A percentile compares a stretch with the other conserved stretches of the same genome.
These are phyloP conservation scores for Sclerotinia minor DNA, from an alignment of 2,329 filamentous ascomycete species.

Conservation along the genomic window DNA sequence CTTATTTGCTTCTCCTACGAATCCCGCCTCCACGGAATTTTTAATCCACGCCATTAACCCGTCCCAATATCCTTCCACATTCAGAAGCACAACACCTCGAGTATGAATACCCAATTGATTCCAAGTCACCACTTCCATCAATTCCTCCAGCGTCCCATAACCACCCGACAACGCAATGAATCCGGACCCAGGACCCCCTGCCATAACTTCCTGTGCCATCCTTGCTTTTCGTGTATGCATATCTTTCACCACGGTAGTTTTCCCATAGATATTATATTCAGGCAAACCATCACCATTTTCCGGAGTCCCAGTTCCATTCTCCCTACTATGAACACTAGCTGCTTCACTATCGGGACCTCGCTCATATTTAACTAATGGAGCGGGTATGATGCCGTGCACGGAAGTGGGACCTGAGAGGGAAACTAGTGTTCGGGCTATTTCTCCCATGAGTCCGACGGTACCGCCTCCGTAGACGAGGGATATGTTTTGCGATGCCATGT, in stretches of 20 bases:
- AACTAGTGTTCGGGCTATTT: constrained; percentile 83
- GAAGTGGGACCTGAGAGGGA: constrained; percentile 74
- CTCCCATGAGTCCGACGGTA: constrained; percentile 93
- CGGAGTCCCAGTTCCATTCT: constrained; percentile 28
- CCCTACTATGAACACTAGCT: constrained; percentile 14
- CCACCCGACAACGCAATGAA: constrained; percentile 89
- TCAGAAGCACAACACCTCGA: constrained; percentile 76
- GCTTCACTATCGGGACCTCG: constrained; percentile 59
- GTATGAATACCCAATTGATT: constrained; percentile 94
- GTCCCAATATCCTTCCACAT: constrained; percentile 90
- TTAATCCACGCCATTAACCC: constrained; percentile 80
- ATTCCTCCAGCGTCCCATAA: constrained; percentile 93
- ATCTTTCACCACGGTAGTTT: constrained; percentile 84
- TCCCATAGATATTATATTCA: constrained; percentile 64
- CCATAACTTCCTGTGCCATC: constrained; percentile 87
- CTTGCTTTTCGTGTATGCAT: constrained; percentile 96
- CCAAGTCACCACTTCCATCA: constrained; percentile 90
- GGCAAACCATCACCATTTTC: constrained; percentile 41
- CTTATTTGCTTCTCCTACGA: constrained; percentile 69
- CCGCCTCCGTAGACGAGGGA: constrained; percentile 92
- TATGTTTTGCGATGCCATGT: constrained; percentile 75
- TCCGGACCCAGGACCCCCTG: constrained; percentile 77
- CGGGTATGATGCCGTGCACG: constrained; percentile 93
- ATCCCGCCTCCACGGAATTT: constrained; percentile 72
- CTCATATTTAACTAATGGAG: constrained; percentile 78